Conservation (phyloP, 441 rosid genomes). For the Adansonia rubrostipa region DNA sequence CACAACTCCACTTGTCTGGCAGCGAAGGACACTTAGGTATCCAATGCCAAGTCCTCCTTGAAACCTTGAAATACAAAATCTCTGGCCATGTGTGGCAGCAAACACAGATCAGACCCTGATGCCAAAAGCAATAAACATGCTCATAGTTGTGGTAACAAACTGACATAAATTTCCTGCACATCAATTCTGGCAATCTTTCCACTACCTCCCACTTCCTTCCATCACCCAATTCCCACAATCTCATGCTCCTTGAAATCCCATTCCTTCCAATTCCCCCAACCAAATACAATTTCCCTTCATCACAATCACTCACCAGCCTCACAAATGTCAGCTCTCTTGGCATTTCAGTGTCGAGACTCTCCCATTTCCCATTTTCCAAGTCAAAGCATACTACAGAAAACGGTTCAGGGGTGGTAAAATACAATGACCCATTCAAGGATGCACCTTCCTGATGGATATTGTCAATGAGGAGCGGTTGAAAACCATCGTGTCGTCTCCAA, state of each 20-base stretch:
- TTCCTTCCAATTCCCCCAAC: constrained; percentile 81
- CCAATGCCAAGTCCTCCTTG: constrained; percentile 89
- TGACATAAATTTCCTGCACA: constrained; percentile 79
- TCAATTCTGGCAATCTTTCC: constrained; percentile 70
- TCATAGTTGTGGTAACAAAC: constrained; percentile 90
- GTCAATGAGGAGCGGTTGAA: constrained; percentile 46
- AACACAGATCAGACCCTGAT: constrained; percentile 71
- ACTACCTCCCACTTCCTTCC: constrained; percentile 57
- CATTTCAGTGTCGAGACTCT: constrained; percentile 37
- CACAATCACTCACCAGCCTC: constrained; percentile 60
- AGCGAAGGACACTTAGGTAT: constrained; percentile 77
- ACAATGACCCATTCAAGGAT: constrained; percentile 53
- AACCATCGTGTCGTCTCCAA: constrained; percentile 54
- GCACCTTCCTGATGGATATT: constrained; percentile 67
- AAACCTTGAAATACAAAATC: constrained; percentile 70
- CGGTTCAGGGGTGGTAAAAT: constrained; percentile 67
- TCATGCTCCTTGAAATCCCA: constrained; percentile 77
- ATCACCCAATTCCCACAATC: constrained; percentile 59
- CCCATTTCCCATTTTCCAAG: constrained; percentile 53
- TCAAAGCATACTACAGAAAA: constrained; percentile 54
- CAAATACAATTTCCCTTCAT: constrained; percentile 57
- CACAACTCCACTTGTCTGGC: constrained; percentile 91
- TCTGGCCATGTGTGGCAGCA: constrained; percentile 97
- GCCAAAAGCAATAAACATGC: constrained; percentile 87
- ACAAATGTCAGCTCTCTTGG: constrained; percentile 63